Evolutionary conservation across 805 yeast genomes (phyloP).

Genomic region (Metschnikowia borealis): DNA sequence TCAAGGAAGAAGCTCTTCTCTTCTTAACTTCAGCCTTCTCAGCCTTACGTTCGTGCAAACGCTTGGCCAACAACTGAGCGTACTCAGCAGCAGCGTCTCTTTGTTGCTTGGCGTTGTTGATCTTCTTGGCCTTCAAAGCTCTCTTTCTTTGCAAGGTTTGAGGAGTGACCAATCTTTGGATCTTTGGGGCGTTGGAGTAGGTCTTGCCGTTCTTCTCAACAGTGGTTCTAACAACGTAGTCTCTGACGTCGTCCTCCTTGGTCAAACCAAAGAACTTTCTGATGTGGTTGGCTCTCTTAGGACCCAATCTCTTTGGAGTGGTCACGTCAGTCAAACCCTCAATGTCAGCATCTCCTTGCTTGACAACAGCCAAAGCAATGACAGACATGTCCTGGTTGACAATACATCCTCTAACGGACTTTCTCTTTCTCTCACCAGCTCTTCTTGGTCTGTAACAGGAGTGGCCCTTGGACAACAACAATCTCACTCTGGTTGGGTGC

Average conservation of each 20-base stretch:
- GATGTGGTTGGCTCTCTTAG: conserved; percentile 99
- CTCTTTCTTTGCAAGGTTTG: conserved; percentile 99
- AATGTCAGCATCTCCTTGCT: conserved; percentile 95
- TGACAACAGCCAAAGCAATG: conserved; percentile 86
- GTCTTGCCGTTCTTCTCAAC: conserved; percentile 96
- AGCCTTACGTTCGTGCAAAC: conserved; percentile 97
- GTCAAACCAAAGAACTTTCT: conserved; percentile 99
- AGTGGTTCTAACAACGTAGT: conserved; percentile 96
- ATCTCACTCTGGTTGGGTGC: conserved; percentile 99
- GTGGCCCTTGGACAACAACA: conserved; percentile 88
- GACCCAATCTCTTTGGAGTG: conserved; percentile 99
- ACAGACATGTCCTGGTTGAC: conserved; percentile 97
- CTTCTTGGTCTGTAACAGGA: conserved; percentile 99
- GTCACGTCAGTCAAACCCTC: conserved; percentile 93
- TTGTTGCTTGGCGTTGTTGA: conserved; percentile 96
- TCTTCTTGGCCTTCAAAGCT: conserved; percentile 88
- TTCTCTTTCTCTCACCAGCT: conserved; percentile 99
- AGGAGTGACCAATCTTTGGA: conserved; percentile 99
- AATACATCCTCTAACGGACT: conserved; percentile 99
- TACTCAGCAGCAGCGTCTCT: conserved; percentile 99
- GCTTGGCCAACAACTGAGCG: conserved; percentile 97
- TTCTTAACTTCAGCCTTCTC: conserved; percentile 97
- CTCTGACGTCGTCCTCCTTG: conserved; percentile 82
- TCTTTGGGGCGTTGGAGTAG: conserved; percentile 99
- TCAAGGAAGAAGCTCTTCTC: conserved; percentile 99